Evolutionary conservation across 2,329 filamentous ascomycete genomes (phyloP), one percentile per base, ranked within the genome.

Genomic region (Fusarium transvaalense): DNA sequence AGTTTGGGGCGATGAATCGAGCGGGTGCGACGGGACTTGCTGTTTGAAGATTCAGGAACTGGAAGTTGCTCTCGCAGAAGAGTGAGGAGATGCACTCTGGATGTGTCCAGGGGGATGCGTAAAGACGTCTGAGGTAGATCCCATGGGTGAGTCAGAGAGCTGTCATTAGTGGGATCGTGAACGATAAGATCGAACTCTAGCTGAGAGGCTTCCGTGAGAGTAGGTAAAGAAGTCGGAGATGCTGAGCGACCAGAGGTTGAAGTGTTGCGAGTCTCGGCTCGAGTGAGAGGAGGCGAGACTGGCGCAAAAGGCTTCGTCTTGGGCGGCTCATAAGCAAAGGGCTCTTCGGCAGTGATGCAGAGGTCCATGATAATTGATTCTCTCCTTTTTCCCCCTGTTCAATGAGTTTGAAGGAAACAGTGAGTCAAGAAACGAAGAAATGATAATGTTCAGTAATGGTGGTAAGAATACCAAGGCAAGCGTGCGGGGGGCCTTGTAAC

Each of bases 101-200:
- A 66, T 10, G 71, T 71, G 19, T 56, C 41, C 32, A 66, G 45
- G 17, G 69, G 41, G 39, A 75, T 56, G 23, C 55, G 43, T 13
- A 75, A 50, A 12, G 67, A 66, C 10, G 43, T 32, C 8, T 46
- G n/a, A 9, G 66, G 71, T 38, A 69, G 43, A n/a, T 74, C 69
- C 73, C 73, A 75, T 10, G 71, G 66, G 38, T 72, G 57, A 8
- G 73, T 75, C 46, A 75, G 58, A 48, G 71, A 64, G 52, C 61
- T 72, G 50, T 75, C 73, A 34, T 69, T 67, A 15, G 51, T 54
- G 17, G 59, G 50, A 35, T 75, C 68, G 54, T 71, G 48, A 34
- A 74, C 43, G 31, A 75, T 52, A 29, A 75, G 73, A 17, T 68
- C 58, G n/a, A 75, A 75, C 41, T 71, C 62, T 17, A 75, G 73